Conservation (phyloP, 352 stramenopile species). For the Phytophthora meadii region DNA sequence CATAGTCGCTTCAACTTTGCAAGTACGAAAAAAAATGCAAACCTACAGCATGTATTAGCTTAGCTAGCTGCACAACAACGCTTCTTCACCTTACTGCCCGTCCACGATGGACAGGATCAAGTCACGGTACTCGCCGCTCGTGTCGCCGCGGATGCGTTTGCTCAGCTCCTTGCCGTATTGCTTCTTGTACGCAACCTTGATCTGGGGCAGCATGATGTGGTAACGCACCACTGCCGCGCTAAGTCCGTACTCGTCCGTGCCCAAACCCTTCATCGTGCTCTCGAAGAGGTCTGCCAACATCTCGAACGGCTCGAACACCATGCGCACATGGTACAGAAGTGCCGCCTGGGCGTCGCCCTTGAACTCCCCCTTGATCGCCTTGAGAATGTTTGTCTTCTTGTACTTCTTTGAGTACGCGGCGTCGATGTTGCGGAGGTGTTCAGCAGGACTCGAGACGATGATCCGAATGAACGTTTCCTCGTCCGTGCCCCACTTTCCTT, state of each 20-base stretch:
- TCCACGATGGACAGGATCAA: slow-evolving; percentile 63
- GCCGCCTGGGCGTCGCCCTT: slow-evolving; percentile 46
- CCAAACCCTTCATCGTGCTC: slow-evolving; percentile 69
- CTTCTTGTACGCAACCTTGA: slow-evolving; percentile 75
- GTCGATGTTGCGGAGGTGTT: slow-evolving; percentile 58
- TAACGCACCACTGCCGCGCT: slow-evolving; percentile 73
- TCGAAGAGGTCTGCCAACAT: slow-evolving; percentile 64
- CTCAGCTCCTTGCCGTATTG: slow-evolving; percentile 71
- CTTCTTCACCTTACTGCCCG: slow-evolving; percentile 18
- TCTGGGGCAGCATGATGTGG: slow-evolving; percentile 63
- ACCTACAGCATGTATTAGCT: slow-evolving; percentile 7
- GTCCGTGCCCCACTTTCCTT: slow-evolving; percentile 72
- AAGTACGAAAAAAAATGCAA: neutral
- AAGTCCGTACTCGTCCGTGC: slow-evolving; percentile 70
- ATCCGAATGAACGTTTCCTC: slow-evolving; percentile 64
- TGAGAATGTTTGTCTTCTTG: slow-evolving; percentile 61
- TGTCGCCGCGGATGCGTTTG: slow-evolving; percentile 73
- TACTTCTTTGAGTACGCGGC: slow-evolving; percentile 61
- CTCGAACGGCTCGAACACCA: slow-evolving; percentile 61
- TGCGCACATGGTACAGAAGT: slow-evolving; percentile 52
- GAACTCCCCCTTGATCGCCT: slow-evolving; percentile 72
- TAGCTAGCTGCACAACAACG: neutral
- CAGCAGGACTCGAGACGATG: slow-evolving; percentile 41
- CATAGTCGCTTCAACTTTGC: slow-evolving; percentile 13
- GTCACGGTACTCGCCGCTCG: slow-evolving; percentile 66